Percentiles rank a stretch among this genome's conserved stretches.
Conservation (phyloP, 2,329 filamentous ascomycete genomes). For the Tetracladium maxilliforme region DNA sequence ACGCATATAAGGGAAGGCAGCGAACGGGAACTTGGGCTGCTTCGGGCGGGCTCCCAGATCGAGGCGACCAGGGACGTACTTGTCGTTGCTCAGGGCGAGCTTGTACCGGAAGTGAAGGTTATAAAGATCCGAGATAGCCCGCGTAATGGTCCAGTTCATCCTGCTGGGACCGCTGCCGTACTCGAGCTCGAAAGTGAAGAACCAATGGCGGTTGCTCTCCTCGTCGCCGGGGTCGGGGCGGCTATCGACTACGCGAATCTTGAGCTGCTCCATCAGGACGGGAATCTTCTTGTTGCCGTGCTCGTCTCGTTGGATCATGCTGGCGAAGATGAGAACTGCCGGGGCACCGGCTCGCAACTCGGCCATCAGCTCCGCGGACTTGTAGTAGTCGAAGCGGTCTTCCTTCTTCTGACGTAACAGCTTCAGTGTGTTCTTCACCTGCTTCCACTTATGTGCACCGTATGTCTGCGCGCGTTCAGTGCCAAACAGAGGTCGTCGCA, state of each 20-base stretch:
- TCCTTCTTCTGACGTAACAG: constrained; percentile 70
- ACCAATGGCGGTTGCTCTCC: constrained; percentile 54
- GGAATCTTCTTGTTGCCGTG: constrained; percentile 91
- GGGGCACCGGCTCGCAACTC: constrained; percentile 86
- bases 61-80: constrained; percentile 56
- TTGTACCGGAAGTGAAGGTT: constrained; percentile 93
- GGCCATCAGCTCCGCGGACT: constrained; percentile 91
- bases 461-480: constrained; percentile 57
- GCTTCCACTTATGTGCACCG: constrained; percentile 75
- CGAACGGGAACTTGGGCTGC: constrained; percentile 80
- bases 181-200: constrained; percentile 86
- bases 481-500: constrained; percentile 38
- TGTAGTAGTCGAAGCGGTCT: constrained; percentile 75
- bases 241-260: constrained; percentile 75
- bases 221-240: constrained; percentile 25
- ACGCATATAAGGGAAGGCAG: constrained; percentile 79
- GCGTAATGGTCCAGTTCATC: constrained; percentile 91
- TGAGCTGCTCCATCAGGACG: constrained; percentile 87
- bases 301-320: constrained; percentile 96
- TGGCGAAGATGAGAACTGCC: constrained; percentile 84
- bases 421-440: constrained; percentile 81
- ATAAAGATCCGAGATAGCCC: constrained; percentile 77
- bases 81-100: constrained; percentile 69
- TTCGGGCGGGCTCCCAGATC: constrained; percentile 56
- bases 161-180: constrained; percentile 90